Evolutionary conservation across 2,329 filamentous ascomycete genomes (phyloP), one percentile per base, ranked within the genome.

Genomic region (Exophiala spinifera): DNA sequence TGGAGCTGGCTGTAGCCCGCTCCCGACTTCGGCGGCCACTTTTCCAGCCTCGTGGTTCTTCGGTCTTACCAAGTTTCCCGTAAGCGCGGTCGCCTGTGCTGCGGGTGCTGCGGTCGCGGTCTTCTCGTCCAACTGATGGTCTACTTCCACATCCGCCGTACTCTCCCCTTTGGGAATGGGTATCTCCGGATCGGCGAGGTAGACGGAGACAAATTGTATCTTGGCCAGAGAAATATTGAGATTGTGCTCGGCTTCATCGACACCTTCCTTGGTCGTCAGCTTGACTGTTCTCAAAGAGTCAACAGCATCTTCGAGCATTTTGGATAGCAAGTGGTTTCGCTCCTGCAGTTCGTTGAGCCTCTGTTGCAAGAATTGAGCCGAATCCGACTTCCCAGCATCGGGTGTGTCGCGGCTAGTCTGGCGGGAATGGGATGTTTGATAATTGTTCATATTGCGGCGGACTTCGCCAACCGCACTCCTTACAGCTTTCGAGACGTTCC

Each of bases 401-500:
- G 17, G 17, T 19, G 49, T 33, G 46, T 63, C 59, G 14, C 36
- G 20, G 42, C 55, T 62, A n/a, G 55, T 34, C 37, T 54, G 46
- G 25, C 59, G 46, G 3, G 57, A 52, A 47, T 62, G 63, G 63
- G 67, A 65, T 10, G 72, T 68, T 48, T 77, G 71, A 42, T 76
- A 70, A 33, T 69, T 69, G 60, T 76, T 72, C 63, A 78, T 74
- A 53, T 76, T 76, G 47, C 68, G 72, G 46, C 72, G 69, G 13
- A 74, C 74, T 64, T 77, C 74, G 17, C 65, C 74, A 40, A 76
- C 71, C 19, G 76, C 76, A 11, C 74, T 75, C 53, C 74, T 72
- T 13, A 78, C 72, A 37, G 71, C 74, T 60, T 75, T 77, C 10
- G 74, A 70, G 21, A 78, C 74, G 4, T 74, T 74, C 76, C 76